Evolutionary conservation across 306 rosid genomes (phyloP), one percentile per base, ranked within the genome.

Genomic region (Cicer pinnatifidum): DNA sequence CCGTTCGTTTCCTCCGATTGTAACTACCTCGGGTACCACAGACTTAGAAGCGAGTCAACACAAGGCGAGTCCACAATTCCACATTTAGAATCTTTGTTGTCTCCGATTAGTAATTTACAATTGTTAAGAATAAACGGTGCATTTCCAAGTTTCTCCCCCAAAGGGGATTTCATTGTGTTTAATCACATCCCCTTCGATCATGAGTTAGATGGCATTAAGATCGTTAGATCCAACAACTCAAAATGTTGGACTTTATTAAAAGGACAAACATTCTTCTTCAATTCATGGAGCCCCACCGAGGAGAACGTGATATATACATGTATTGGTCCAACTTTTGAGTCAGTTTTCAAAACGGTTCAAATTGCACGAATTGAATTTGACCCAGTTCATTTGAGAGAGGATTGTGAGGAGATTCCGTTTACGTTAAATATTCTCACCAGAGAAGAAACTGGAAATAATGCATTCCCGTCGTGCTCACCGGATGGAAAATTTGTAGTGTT

Each of bases 401-500:
- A 84, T 8, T 35, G 67, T 1, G 82, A 85, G 7, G 86, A 85
- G 37, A 44, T 87, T 12, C 69, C 80, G 1, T 78, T 53, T 67
- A 82, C 28, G 6, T 23, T 86, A 1, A 88, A 79, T 70, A 79
- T 89, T 17, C 85, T 91, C 1, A 93, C 93, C 0, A 64, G 28
- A 28, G 85, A 91, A 0, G 86, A 83, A 9, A 80, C 91, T 0
- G 96, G 97, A 20, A 91, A 91, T 17, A 91, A 91, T 57, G 97
- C 97, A 4, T 91, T 91, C 71, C 92, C 97, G 1, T 77, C 96
- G 0, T 88, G 96, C 69, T 93, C 97, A 0, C 92, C 96, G 0
- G 96, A 93, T 59, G 98, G 97, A 0, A 85, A 82, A 46, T 84
- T 62, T 9, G 6, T 93, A 0, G 98, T 93, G 38, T 91, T 93